Evolutionary conservation across 1,139 yeast genomes (phyloP).

Genomic region (Pichia sp.): DNA sequence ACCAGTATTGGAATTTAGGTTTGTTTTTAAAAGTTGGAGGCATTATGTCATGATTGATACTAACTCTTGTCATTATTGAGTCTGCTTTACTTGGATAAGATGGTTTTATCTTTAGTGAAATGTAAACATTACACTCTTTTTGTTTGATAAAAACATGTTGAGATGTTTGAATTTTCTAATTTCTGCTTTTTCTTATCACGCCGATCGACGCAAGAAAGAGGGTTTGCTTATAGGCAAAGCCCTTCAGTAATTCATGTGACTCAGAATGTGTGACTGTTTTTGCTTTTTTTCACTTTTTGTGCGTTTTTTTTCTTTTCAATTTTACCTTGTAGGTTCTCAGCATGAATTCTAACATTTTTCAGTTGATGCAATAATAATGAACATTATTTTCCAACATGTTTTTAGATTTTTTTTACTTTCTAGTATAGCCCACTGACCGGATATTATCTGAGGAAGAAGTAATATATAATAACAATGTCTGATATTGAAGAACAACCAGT

Average conservation of each 20-base stretch:
- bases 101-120: no score
- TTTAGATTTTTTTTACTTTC: background rate
- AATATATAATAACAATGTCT: conserved; percentile 63
- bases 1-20: conserved; percentile 2
- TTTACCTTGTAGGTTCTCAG: background rate
- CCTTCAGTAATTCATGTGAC: background rate
- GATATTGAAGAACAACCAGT: conserved; percentile 69
- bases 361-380: background rate
- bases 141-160: no score
- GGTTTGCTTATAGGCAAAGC: background rate
- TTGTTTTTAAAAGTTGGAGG: conserved; percentile 5
- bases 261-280: background rate
- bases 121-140: background rate
- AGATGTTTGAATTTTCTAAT: background rate
- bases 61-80: background rate
- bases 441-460: conserved; percentile 78
- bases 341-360: background rate
- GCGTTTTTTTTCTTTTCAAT: background rate
- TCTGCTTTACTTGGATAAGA: no score
- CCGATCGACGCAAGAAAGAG: background rate
- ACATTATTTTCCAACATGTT: background rate
- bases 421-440: conserved; percentile 59
- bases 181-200: background rate
- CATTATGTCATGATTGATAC: background rate
- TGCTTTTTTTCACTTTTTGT: background rate